Conservation (phyloP, 2,329 filamentous ascomycete species). For the Xenoacremonium recifei region DNA sequence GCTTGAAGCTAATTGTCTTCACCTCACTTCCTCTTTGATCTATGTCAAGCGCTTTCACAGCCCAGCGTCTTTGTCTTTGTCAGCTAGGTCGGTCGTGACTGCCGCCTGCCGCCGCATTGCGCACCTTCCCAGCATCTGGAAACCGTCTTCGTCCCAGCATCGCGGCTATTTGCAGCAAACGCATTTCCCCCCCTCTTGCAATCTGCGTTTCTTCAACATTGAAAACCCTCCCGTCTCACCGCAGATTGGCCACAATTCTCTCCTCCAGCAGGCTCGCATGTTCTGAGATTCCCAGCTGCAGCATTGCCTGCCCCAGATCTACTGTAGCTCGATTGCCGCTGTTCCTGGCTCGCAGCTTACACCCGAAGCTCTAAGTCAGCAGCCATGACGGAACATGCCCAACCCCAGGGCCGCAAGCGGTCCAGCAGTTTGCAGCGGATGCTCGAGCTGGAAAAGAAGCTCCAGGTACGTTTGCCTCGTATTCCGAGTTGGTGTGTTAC, state of each 20-base stretch:
- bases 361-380: background rate
- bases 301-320: constrained; percentile 11
- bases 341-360: background rate
- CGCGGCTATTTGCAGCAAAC: constrained; percentile 19
- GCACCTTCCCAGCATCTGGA: background rate
- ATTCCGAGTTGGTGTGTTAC: constrained; percentile 3
- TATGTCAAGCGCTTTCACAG: too few relatives aligned
- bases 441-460: constrained; percentile 58
- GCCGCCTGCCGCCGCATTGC: too few relatives aligned
- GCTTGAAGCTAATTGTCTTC: too few relatives aligned
- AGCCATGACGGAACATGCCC: constrained; percentile 16
- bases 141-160: background rate
- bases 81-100: too few relatives aligned
- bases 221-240: too few relatives aligned
- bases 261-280: constrained; percentile 7
- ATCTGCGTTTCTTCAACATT: background rate
- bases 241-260: constrained; percentile 2
- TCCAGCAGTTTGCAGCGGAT: constrained; percentile 55
- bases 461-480: constrained; percentile 46
- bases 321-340: constrained; percentile 10
- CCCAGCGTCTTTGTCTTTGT: too few relatives aligned
- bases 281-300: constrained; percentile 4
- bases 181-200: constrained; percentile 5
- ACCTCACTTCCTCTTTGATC: too few relatives aligned
- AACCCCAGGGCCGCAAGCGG: constrained; percentile 19